Percentiles rank a stretch among this genome's conserved stretches.
These are phyloP conservation scores for Tritrichomonas musculus DNA, from an alignment of 208 protist species.

Conservation along the genomic window DNA sequence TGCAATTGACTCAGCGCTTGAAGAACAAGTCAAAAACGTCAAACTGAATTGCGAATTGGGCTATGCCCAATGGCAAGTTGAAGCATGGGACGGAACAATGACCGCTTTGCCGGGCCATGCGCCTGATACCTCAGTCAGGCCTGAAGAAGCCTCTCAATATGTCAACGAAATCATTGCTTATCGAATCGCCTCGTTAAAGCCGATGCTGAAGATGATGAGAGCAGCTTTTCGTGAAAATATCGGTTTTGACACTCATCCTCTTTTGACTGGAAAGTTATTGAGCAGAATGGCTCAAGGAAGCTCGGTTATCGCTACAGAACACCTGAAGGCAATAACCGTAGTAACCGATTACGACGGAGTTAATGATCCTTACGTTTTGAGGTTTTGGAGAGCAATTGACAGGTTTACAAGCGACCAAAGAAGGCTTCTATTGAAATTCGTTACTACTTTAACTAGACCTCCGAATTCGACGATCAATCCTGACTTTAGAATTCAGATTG, in stretches of 20 bases:
- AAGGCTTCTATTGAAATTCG: neutral
- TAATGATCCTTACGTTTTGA: neutral
- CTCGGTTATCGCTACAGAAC: neutral
- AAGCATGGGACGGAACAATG: neutral
- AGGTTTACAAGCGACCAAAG: neutral
- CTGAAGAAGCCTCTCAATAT: neutral
- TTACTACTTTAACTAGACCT: neutral
- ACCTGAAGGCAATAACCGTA: neutral
- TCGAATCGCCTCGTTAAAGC: neutral
- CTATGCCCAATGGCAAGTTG: neutral
- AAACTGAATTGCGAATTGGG: neutral
- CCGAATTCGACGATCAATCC: neutral
- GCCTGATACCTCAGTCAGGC: neutral
- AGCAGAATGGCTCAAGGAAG: neutral
- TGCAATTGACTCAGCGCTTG: neutral
- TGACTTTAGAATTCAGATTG: neutral
- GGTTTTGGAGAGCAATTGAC: neutral
- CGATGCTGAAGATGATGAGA: neutral
- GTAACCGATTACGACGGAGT: neutral
- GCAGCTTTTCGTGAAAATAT: neutral
- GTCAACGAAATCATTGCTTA: neutral
- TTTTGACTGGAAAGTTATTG: neutral
- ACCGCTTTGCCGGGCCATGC: neutral
- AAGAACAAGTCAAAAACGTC: neutral
- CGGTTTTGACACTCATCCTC: neutral